Conservation (phyloP, 1,284 basidiomycete genomes). For the Taiwanofungus camphoratus region DNA sequence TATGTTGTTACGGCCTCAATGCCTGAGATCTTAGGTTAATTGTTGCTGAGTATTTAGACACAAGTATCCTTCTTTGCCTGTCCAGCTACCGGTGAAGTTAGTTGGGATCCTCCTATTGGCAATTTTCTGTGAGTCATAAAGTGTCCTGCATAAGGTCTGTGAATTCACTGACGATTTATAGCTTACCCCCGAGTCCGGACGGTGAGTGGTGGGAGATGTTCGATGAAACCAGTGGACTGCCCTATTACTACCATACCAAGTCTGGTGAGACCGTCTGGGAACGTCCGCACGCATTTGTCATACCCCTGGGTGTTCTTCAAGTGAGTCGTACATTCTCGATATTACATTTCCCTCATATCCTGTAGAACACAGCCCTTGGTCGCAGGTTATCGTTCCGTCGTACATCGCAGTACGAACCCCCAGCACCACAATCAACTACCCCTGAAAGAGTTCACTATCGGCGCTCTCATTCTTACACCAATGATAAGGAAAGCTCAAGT, state of each 20-base stretch:
- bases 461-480: conserved; percentile 22
- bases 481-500: conserved; percentile 15
- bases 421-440: conserved; percentile 27
- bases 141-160: conserved; percentile 15
- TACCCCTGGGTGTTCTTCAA: conserved; percentile 86
- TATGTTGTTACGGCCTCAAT: conserved; percentile 31
- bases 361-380: conserved; percentile 68
- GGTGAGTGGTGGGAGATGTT: conserved; percentile 96
- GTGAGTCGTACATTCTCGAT: conserved; percentile 35
- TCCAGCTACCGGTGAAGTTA: conserved; percentile 86
- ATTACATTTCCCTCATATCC: conserved; percentile 1
- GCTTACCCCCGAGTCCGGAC: conserved; percentile 75
- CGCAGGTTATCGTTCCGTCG: conserved; percentile 46
- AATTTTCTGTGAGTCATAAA: conserved; percentile 68
- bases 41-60: conserved; percentile 40
- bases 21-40: conserved; percentile 9
- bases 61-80: conserved; percentile 87
- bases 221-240: conserved; percentile 74
- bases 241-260: conserved; percentile 92
- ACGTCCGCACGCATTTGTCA: conserved; percentile 79
- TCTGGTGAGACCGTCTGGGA: conserved; percentile 88
- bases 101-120: conserved; percentile 89
- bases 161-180: conserved; percentile 25
- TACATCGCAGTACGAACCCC: conserved; percentile 8
- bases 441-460: conserved; percentile 27